phyloP scores from a whole-genome alignment of 106 monocot genomes.

The Allium fistulosum region DNA sequence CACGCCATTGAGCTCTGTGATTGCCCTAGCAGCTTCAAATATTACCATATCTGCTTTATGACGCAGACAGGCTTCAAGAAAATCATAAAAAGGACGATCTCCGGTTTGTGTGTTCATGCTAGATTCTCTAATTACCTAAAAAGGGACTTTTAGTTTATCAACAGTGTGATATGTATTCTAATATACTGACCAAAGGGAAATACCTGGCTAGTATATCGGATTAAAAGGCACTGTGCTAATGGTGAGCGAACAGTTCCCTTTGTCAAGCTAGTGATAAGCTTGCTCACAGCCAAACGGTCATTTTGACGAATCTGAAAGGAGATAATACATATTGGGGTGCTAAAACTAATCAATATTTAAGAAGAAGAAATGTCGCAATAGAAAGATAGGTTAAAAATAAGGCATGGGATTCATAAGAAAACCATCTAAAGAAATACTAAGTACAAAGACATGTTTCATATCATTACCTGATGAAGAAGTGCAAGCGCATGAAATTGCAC shows the following conservation, averaged over 20 bases:
- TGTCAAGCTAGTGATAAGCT: conserved; percentile 86
- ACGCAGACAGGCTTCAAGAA: conserved; percentile 84
- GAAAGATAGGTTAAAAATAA: no score
- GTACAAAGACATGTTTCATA: background rate
- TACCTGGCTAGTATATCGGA: conserved; percentile 94
- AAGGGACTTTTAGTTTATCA: conserved; percentile 3
- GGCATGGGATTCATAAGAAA: no score
- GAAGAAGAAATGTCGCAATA: no score
- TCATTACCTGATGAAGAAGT: conserved; percentile 89
- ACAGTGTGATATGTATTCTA: background rate
- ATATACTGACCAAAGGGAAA: background rate
- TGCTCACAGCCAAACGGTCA: conserved; percentile 96
- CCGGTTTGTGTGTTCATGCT: conserved; percentile 61
- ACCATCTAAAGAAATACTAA: no score
- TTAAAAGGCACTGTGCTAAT: conserved; percentile 92
- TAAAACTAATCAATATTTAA: no score
- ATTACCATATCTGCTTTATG: conserved; percentile 99
- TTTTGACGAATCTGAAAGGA: conserved; percentile 78
- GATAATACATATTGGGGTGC: no score
- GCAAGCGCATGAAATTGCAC: conserved; percentile 98
- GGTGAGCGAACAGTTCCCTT: conserved; percentile 91
- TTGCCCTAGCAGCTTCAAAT: conserved; percentile 97
- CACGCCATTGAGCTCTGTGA: conserved; percentile 87
- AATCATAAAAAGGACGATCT: conserved; percentile 87
- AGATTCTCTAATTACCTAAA: conserved; percentile 83